A percentile compares a stretch with the other conserved stretches of the same genome.
Conservation (phyloP, 2,329 filamentous ascomycete genomes). For the Periconia digitata region DNA sequence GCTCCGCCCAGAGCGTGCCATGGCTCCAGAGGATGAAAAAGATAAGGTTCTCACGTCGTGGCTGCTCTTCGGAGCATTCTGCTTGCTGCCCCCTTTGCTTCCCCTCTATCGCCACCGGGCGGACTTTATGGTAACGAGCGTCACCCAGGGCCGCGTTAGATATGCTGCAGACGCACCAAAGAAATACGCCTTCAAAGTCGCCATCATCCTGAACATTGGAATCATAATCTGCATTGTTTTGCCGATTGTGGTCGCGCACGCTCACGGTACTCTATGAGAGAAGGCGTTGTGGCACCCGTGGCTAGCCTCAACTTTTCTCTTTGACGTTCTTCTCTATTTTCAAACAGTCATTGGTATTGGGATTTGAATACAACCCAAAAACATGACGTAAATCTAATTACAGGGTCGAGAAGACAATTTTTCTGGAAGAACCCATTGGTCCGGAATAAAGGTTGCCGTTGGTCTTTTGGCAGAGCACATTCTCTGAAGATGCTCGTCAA, state of each 20-base stretch:
- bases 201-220: slow-evolving; percentile 31
- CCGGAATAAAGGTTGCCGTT: no score
- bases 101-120: slow-evolving; percentile 39
- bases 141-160: slow-evolving; percentile 34
- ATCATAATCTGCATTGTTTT: slow-evolving; percentile 25
- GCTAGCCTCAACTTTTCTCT: neutral
- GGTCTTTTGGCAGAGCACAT: no score
- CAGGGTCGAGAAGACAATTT: no score
- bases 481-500: no score
- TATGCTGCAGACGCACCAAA: slow-evolving; percentile 35
- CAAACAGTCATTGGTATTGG: no score
- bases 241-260: slow-evolving; percentile 20
- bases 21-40: slow-evolving; percentile 25
- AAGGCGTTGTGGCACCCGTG: neutral
- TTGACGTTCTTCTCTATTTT: neutral
- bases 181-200: slow-evolving; percentile 29
- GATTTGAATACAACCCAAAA: no score
- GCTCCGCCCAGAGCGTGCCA: slow-evolving; percentile 28
- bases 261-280: slow-evolving; percentile 6
- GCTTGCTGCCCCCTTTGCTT: slow-evolving; percentile 38
- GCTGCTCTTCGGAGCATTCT: slow-evolving; percentile 36
- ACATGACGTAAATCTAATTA: no score
- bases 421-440: no score
- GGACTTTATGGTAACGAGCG: slow-evolving; percentile 32
- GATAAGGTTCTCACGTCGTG: slow-evolving; percentile 34